A percentile compares a stretch with the other conserved stretches of the same genome.
phyloP scores from a whole-genome alignment of 2,329 filamentous ascomycete species.

The Cladosporium phlei region DNA sequence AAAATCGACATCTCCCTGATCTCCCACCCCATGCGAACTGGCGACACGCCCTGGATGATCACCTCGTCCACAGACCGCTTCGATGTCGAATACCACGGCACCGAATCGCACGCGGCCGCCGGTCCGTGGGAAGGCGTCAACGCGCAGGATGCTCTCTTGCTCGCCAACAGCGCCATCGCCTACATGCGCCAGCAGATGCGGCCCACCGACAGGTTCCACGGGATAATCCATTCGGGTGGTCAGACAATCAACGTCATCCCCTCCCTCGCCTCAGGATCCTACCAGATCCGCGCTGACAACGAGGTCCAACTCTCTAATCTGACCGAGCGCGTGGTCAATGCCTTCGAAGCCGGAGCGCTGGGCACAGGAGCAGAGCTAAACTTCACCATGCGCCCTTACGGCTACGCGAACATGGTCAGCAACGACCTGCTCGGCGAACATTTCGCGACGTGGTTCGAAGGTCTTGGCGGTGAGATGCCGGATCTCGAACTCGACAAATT shows the following conservation, averaged over 20 bases:
- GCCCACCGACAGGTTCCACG: conserved; percentile 14
- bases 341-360: conserved; percentile 14
- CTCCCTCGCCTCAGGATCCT: conserved; percentile 3
- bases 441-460: conserved; percentile 5
- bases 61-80: conserved; percentile 1
- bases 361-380: conserved; percentile 12
- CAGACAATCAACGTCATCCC: conserved; percentile 12
- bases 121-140: conserved; percentile 15
- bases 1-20: conserved; percentile 24
- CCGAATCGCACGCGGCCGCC: conserved; percentile 12
- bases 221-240: conserved; percentile 6
- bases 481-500: conserved; percentile 1
- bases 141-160: conserved; percentile 11
- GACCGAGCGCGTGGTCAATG: conserved; percentile 7
- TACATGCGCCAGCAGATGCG: conserved; percentile 14
- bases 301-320: conserved; percentile 6
- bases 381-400: conserved; percentile 10
- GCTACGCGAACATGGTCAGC: conserved; percentile 13
- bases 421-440: conserved; percentile 10
- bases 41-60: conserved; percentile 6
- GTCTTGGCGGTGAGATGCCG: conserved; percentile 1
- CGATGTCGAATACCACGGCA: conserved; percentile 6
- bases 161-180: conserved; percentile 11
- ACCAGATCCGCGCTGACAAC: conserved; percentile 9
- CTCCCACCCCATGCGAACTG: conserved; percentile 1